phyloP scores from a whole-genome alignment of 140 eudicot species.

The Senecio squalidus region DNA sequence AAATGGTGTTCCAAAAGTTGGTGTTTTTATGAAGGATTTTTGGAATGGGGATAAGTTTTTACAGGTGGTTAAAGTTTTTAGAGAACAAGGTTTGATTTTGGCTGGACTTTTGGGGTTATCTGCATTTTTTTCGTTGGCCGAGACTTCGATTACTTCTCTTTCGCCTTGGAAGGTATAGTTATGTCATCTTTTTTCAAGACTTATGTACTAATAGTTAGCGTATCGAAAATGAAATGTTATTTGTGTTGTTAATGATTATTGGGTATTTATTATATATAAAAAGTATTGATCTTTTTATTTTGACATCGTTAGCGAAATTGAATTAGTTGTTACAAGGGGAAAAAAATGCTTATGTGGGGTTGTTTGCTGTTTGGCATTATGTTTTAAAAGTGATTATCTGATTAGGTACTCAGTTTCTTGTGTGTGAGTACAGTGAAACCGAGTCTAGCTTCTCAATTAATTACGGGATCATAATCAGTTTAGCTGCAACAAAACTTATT shows the following conservation, averaged over 20 bases:
- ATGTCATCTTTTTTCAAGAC: neutral
- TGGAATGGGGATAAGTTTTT: slow-evolving; percentile 63
- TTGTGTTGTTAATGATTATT: neutral
- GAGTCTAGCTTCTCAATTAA: too few relatives aligned
- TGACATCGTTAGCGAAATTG: neutral
- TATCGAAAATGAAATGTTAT: neutral
- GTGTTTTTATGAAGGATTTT: slow-evolving; percentile 31
- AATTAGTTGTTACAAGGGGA: too few relatives aligned
- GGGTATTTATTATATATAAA: neutral
- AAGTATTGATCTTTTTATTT: neutral
- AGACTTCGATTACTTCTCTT: slow-evolving; percentile 90
- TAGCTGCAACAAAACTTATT: too few relatives aligned
- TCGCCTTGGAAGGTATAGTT: slow-evolving; percentile 95
- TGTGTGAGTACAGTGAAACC: too few relatives aligned
- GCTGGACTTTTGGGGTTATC: slow-evolving; percentile 79
- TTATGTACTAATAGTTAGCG: neutral
- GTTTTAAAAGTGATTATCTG: too few relatives aligned
- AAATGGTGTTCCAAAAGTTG: slow-evolving; percentile 14
- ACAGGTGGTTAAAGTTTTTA: slow-evolving; percentile 57
- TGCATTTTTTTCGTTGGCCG: slow-evolving; percentile 97
- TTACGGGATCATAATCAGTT: too few relatives aligned
- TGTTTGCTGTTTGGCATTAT: too few relatives aligned
- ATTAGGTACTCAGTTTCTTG: too few relatives aligned
- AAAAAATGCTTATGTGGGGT: too few relatives aligned
- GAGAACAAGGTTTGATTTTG: slow-evolving; percentile 83